Conservation (phyloP, 2,329 filamentous ascomycete genomes). For the Colletotrichum noveboracense region DNA sequence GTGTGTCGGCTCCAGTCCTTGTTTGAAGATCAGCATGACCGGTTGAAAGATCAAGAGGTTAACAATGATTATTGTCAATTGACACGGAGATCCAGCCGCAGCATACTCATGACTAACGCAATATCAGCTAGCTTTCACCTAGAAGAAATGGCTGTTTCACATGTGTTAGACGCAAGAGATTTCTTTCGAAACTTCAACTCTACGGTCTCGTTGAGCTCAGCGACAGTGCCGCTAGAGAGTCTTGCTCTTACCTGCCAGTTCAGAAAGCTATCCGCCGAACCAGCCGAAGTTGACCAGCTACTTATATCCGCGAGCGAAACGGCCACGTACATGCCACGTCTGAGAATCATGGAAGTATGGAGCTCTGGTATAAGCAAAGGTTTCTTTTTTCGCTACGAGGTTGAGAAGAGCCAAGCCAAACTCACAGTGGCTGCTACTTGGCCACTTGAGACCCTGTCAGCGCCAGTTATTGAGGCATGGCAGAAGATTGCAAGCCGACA, state of each 20-base stretch:
- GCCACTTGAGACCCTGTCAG: too few species aligned
- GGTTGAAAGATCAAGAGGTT: too few species aligned
- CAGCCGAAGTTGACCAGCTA: not conserved
- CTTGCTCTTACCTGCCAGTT: not conserved
- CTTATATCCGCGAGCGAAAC: not conserved
- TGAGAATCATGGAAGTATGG: not conserved
- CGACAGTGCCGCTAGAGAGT: not conserved
- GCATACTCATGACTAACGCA: not conserved
- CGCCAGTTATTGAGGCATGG: rapidly evolving
- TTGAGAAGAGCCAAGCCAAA: not conserved
- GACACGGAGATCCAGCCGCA: not conserved
- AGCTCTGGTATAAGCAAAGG: not conserved
- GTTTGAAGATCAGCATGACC: not conserved
- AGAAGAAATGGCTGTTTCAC: not conserved
- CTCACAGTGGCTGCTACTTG: not conserved
- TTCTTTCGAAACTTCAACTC: not conserved
- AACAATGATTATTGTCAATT: too few species aligned
- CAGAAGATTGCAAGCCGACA: not conserved
- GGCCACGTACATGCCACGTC: not conserved
- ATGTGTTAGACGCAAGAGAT: not conserved
- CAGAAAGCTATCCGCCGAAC: not conserved
- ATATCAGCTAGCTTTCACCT: not conserved
- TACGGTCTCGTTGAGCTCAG: not conserved
- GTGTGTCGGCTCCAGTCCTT: too few species aligned
- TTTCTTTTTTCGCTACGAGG: not conserved